Percentiles rank a stretch among this genome's conserved stretches.
Evolutionary conservation across 2,329 filamentous ascomycete species (phyloP).

Genomic region (Pseudocercospora crystallina): DNA sequence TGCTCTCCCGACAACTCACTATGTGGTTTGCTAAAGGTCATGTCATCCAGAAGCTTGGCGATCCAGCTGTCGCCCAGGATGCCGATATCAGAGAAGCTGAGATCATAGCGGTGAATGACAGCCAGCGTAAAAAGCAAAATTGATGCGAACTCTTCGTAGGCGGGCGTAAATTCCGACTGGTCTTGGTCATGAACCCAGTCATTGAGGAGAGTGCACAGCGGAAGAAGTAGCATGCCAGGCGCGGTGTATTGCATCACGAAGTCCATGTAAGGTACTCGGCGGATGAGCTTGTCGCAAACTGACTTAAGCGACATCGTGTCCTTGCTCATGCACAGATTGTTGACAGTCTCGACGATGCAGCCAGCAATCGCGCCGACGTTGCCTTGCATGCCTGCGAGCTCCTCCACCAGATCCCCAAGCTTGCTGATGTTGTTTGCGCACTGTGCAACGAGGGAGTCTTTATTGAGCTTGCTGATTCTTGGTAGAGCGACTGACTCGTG

Average conservation of each 20-base stretch:
- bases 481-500: slow-evolving; percentile 81
- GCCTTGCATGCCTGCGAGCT: slow-evolving; percentile 86
- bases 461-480: slow-evolving; percentile 70
- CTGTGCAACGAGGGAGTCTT: slow-evolving; percentile 74
- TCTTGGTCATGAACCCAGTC: slow-evolving; percentile 81
- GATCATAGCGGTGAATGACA: slow-evolving; percentile 72
- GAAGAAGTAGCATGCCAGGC: slow-evolving; percentile 66
- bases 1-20: slow-evolving; percentile 67
- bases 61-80: slow-evolving; percentile 66
- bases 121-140: slow-evolving; percentile 72
- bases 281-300: slow-evolving; percentile 70
- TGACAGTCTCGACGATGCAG: slow-evolving; percentile 56
- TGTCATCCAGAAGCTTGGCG: slow-evolving; percentile 62
- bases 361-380: slow-evolving; percentile 84
- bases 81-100: slow-evolving; percentile 64
- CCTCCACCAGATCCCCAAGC: slow-evolving; percentile 72
- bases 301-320: slow-evolving; percentile 79
- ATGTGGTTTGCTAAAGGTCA: slow-evolving; percentile 56
- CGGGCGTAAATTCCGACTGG: slow-evolving; percentile 76
- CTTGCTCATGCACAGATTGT: slow-evolving; percentile 66
- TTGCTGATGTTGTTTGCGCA: slow-evolving; percentile 75
- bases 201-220: slow-evolving; percentile 73
- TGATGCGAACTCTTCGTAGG: slow-evolving; percentile 82
- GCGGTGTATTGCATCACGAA: slow-evolving; percentile 75
- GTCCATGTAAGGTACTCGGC: slow-evolving; percentile 70